Conservation (phyloP, 768 basidiomycete genomes). For the Royoungia palumana region DNA sequence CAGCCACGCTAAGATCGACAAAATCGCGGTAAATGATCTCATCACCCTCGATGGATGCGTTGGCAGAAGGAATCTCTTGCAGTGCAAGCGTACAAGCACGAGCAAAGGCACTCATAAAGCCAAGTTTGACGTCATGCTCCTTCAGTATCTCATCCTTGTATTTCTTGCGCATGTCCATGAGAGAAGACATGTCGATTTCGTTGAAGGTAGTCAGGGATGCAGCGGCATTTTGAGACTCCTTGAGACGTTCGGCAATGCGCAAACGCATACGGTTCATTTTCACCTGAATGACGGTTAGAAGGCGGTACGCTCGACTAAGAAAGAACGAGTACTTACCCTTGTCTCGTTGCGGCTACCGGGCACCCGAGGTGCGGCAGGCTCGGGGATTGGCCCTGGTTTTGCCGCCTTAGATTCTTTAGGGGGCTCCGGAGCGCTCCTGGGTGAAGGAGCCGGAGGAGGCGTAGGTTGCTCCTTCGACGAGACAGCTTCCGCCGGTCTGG, state of each 20-base stretch:
- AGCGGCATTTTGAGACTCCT: constrained; percentile 96
- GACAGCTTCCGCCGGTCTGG: constrained; percentile 37
- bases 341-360: constrained; percentile 77
- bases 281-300: constrained; percentile 46
- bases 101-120: constrained; percentile 98
- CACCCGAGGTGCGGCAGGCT: constrained; percentile 33
- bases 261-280: constrained; percentile 99
- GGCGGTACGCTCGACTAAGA: not conserved
- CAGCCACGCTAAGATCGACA: constrained; percentile 93
- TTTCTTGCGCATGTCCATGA: constrained; percentile 88
- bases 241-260: constrained; percentile 95
- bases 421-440: constrained; percentile 24
- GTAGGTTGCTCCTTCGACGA: constrained; percentile 49
- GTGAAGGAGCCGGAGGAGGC: constrained; percentile 42
- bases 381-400: constrained; percentile 32
- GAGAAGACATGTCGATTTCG: constrained; percentile 97
- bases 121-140: constrained; percentile 91
- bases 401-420: constrained; percentile 35
- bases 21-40: constrained; percentile 91
- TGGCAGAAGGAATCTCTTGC: constrained; percentile 89
- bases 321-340: constrained; percentile 48
- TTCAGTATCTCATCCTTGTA: constrained; percentile 93
- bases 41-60: constrained; percentile 92
- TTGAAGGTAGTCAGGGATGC: constrained; percentile 98
- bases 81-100: constrained; percentile 81